Evolutionary conservation across 345 rosid species (phyloP).

Genomic region (Anacardium occidentale): DNA sequence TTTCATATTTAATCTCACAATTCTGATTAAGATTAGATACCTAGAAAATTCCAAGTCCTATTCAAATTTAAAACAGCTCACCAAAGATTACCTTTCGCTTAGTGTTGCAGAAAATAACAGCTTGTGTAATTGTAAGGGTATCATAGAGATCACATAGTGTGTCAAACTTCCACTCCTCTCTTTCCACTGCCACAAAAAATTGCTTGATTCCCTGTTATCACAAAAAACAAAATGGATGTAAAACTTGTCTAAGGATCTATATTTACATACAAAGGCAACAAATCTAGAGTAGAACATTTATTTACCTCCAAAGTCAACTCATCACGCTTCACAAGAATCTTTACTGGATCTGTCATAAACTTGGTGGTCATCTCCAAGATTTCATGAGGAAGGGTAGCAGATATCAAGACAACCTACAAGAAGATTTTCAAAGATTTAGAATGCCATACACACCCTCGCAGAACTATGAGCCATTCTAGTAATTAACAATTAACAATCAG

Average conservation of each 20-base stretch:
- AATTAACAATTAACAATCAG: too few species aligned
- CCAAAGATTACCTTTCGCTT: slow-evolving; percentile 71
- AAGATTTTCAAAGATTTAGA: not conserved
- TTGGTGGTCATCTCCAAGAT: slow-evolving; percentile 90
- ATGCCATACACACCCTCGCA: not conserved
- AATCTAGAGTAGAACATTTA: slow-evolving; percentile 1
- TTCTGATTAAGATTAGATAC: not conserved
- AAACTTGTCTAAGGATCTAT: slow-evolving; percentile 1
- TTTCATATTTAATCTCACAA: too few species aligned
- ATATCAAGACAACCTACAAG: slow-evolving; percentile 78
- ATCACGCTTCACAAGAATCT: slow-evolving; percentile 97
- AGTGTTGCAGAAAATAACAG: slow-evolving; percentile 98
- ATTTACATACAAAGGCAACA: not conserved
- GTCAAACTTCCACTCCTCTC: slow-evolving; percentile 98
- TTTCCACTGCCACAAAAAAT: slow-evolving; percentile 92
- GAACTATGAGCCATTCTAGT: too few species aligned
- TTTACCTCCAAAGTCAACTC: slow-evolving; percentile 91
- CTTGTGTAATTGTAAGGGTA: slow-evolving; percentile 89
- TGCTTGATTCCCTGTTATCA: slow-evolving; percentile 85
- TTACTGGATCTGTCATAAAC: slow-evolving; percentile 96
- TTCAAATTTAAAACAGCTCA: not conserved
- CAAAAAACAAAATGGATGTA: slow-evolving; percentile 11
- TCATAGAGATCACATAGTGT: slow-evolving; percentile 94
- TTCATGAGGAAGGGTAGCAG: slow-evolving; percentile 97
- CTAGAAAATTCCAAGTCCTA: not conserved